Percentiles rank a stretch among this genome's conserved stretches.
Evolutionary conservation across 352 stramenopile genomes (phyloP).

Genomic region (Phytophthora nicotianae): DNA sequence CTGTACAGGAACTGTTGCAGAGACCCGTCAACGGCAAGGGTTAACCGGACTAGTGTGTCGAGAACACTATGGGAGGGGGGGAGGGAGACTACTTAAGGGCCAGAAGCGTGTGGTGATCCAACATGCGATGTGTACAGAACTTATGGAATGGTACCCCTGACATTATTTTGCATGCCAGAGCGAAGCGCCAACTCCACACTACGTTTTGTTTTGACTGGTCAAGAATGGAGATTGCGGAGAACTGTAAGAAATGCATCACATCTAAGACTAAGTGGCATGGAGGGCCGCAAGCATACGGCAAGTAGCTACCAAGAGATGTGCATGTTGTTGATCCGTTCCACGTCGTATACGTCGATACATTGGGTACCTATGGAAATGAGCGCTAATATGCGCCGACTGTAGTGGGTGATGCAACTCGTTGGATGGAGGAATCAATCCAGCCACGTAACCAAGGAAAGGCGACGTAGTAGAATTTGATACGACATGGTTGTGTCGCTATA

Average conservation of each 20-base stretch:
- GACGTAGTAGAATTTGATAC: constrained; percentile 3
- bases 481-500: constrained; percentile 10
- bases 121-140: neutral
- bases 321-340: constrained; percentile 7
- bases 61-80: neutral
- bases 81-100: neutral
- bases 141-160: too few species aligned
- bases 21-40: neutral
- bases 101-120: neutral
- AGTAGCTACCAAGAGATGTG: constrained; percentile 3
- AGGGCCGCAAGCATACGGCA: constrained; percentile 5
- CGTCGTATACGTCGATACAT: constrained; percentile 10
- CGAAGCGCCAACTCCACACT: constrained; percentile 12
- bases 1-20: neutral
- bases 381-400: neutral
- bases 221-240: constrained; percentile 1
- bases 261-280: constrained; percentile 5
- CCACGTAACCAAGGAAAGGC: neutral
- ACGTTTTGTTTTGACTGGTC: constrained; percentile 14
- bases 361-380: constrained; percentile 10
- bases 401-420: constrained; percentile 10
- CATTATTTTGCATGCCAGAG: neutral
- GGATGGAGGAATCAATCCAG: constrained; percentile 12
- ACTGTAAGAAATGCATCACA: constrained; percentile 1
- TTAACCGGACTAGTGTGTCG: neutral